Conservation (phyloP, 371 early-diverging fungal genomes). For the Mucor mucedo region DNA sequence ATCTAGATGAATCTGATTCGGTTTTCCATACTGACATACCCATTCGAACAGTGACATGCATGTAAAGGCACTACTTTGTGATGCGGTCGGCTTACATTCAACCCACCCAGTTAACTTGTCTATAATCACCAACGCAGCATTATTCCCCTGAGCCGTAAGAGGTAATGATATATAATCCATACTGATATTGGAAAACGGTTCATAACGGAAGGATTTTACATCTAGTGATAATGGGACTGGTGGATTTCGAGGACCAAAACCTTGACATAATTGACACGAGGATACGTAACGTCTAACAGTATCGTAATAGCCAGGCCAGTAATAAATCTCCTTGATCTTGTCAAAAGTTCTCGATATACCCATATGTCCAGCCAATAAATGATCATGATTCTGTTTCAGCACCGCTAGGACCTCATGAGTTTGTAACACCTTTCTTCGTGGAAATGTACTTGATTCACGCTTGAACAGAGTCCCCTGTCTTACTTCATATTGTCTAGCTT, state of each 20-base stretch:
- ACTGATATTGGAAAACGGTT: not conserved
- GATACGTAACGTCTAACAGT: not conserved
- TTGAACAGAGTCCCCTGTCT: no score
- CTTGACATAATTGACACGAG: not conserved
- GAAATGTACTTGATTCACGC: no score
- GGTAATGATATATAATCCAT: slow-evolving; percentile 4
- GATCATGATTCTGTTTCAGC: slow-evolving; percentile 1
- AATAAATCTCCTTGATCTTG: not conserved
- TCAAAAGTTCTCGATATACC: not conserved
- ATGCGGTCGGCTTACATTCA: slow-evolving; percentile 2
- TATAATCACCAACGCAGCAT: not conserved
- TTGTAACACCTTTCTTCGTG: no score
- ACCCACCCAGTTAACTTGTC: slow-evolving; percentile 10
- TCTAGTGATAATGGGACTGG: not conserved
- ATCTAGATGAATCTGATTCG: no score
- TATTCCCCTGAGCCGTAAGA: not conserved
- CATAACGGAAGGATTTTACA: not conserved
- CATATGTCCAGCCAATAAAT: slow-evolving; percentile 2
- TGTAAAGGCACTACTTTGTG: no score
- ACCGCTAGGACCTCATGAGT: not conserved
- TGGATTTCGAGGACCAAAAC: slow-evolving; percentile 6
- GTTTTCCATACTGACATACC: no score
- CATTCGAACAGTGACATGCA: no score
- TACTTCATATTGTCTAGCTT: no score
- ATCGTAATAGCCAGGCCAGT: slow-evolving; percentile 4